Evolutionary conservation across 108 stramenopile species (phyloP), one percentile per base, ranked within the genome.

Genomic region (Phaeodactylum tricornutum): DNA sequence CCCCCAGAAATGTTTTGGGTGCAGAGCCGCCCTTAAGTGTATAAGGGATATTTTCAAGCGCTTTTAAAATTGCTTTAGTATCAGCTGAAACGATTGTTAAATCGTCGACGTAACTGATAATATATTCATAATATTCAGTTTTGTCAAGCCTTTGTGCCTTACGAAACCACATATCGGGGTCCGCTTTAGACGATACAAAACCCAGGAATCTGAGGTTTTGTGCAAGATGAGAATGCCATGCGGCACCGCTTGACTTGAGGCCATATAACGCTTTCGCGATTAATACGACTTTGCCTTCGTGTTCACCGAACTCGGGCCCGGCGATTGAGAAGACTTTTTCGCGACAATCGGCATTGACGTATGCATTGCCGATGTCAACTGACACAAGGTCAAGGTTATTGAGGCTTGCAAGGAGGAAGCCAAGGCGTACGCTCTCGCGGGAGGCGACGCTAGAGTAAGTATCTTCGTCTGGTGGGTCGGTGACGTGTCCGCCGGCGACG

Each of bases 381-480:
- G 59, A 20, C 32, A 60, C 4, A 9, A 75, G 29, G 37, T 71
- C 74, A 3, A 70, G 40, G 35, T 59, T 55, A 33, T 75, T 70
- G 31, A 69, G 36, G 8, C 66, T 69, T 0, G 69, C 74, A 56
- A 60, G 8, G 9, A 60, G 20, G 28, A 77, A 60, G 5, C 67
- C 71, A 35, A 69, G 44, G 23, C 65, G 60, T 1, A 69, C 64
- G 36, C 68, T 72, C 4, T 72, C 67, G 0, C 68, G 17, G 20
- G 64, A 57, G 0, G 73, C 77, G 8, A 73, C 77, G 35, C 67
- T 72, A 3, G 69, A 50, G 47, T 73, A 72, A 0, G 73, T 79
- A 4, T 61, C 41, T 2, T 33, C 28, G 12, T 27, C 8, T 0
- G 69, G 72, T 1, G 59, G 15, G 8, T 74, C 72, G 0, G 64